Percentiles rank a stretch among this genome's conserved stretches.
phyloP scores from a whole-genome alignment of 2,329 filamentous ascomycete species.

The Elsinoe batatas region DNA sequence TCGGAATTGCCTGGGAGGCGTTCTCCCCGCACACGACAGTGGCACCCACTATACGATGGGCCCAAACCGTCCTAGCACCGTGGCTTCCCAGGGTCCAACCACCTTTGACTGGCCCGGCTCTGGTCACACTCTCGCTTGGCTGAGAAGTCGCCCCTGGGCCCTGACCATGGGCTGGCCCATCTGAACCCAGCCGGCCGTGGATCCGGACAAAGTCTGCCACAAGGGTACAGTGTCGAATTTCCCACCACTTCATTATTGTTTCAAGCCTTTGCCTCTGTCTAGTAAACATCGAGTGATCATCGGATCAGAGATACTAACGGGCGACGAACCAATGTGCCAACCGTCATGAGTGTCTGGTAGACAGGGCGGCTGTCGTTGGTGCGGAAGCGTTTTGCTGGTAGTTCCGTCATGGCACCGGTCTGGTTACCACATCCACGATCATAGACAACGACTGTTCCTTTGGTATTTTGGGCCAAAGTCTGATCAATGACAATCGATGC shows the following conservation, averaged over 20 bases:
- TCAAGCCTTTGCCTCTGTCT: background rate
- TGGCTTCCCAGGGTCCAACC: background rate
- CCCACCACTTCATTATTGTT: background rate
- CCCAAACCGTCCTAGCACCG: background rate
- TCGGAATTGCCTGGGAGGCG: slow-evolving; percentile 4
- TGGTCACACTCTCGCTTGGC: background rate
- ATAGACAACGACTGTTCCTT: background rate
- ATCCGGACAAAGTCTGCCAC: background rate
- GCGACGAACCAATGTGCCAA: background rate
- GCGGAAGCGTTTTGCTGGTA: slow-evolving; percentile 3
- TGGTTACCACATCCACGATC: slow-evolving; percentile 8
- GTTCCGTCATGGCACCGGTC: slow-evolving; percentile 4
- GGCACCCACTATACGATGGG: background rate
- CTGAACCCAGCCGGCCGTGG: background rate
- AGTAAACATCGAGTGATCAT: slow-evolving; percentile 2
- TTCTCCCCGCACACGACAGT: background rate
- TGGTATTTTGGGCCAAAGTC: background rate
- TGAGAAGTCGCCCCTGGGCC: background rate
- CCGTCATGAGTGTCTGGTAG: background rate
- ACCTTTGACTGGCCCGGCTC: background rate
- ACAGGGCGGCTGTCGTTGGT: slow-evolving; percentile 3
- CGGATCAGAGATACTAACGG: slow-evolving; percentile 3
- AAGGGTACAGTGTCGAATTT: background rate
- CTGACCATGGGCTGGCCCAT: background rate
- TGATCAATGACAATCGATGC: background rate